Evolutionary conservation across 768 basidiomycete genomes (phyloP), one percentile per base, ranked within the genome.

Genomic region (Podaxis rugospora): DNA sequence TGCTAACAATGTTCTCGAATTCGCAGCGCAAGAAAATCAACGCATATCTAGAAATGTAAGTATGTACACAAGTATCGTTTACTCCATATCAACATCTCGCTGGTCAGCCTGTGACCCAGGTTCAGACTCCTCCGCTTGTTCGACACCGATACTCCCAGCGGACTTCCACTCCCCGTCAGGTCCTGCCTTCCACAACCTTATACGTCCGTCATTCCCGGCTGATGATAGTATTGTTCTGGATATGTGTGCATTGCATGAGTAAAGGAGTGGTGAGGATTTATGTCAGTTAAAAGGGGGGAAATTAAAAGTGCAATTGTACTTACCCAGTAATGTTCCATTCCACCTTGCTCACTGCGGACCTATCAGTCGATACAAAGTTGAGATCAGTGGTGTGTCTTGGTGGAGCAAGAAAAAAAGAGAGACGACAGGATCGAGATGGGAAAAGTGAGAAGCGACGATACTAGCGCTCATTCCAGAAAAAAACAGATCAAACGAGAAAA

Each of bases 291-390:
- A 16, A 16, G 40, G 14, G n/a, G 13, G 40, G 0, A 18, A 11
- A 42, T 1, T 23, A 35, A n/a, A n/a, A 13, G 32, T 23, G 21
- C 36, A 27, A 47, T 40, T 62, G 66, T 4, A 62, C 73, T 2
- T 64, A 92, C 89, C 91, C 91, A 36, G 88, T 91, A 52, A 95
- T 86, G 70, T 96, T 96, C 93, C 96, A 98, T 70, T 95, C 95
- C 0, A 99, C 95, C 66, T 88, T 81, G 2, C 89, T 88, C 9
- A 95, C 83, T 3, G 88, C 81, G 0, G 89, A 86, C 64, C 90
- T 90, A 62, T 21, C 63, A 51, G 32, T 25, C 50, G 16, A 1
- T 42, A 42, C 11, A n/a, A 16, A 18, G 10, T 47, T 35, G 3
- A 1, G 7, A 14, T 56, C 47, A 52, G 25, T 35, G 21, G 21